Evolutionary conservation across 306 rosid species (phyloP), one percentile per base, ranked within the genome.

Genomic region (Begonia peltatifolia): DNA sequence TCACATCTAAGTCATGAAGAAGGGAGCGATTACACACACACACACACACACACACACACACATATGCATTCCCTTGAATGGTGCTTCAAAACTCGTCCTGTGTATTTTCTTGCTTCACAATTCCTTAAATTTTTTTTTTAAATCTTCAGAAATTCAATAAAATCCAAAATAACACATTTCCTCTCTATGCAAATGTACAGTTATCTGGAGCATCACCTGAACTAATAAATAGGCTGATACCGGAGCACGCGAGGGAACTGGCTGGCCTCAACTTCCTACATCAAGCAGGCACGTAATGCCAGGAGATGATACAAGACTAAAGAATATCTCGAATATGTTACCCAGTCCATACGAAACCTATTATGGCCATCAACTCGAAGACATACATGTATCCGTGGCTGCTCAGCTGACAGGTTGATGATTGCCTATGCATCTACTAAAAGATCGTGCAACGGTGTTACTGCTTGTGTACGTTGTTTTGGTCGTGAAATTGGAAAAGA

Each of bases 221-320:
- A 56, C 72, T 86, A 77, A 79, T 90, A 68, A 66, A 60, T 55
- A 83, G 75, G 77, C 94, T 90, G 58, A 75, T 83, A 71, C 99
- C 99, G 2, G 99, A 86, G 71, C 85, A 90, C 11, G 53, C 75
- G 15, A 76, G 94, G 76, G 78, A 83, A 73, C 94, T 76, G 65
- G 47, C 50, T 23, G 81, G 79, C 59, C 74, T 70, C 6, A 67
- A 80, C 68, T 71, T 80, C 53, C 75, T 74, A 12, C 76, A 66
- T 57, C 75, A 88, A 18, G 75, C 66, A 44, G 75, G 90, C 60
- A 74, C 80, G 68, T 81, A 73, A 72, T 65, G 62, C 67, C 63
- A 65, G 75, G 80, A 60, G 69, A 63, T 46, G 52, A 70, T 61
- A 72, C 61, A 56, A 49, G 71, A 76, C 69, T 18, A 15, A 52